Evolutionary conservation across 305 asterid genomes (phyloP).

Genomic region (Fraxinus dipetala): DNA sequence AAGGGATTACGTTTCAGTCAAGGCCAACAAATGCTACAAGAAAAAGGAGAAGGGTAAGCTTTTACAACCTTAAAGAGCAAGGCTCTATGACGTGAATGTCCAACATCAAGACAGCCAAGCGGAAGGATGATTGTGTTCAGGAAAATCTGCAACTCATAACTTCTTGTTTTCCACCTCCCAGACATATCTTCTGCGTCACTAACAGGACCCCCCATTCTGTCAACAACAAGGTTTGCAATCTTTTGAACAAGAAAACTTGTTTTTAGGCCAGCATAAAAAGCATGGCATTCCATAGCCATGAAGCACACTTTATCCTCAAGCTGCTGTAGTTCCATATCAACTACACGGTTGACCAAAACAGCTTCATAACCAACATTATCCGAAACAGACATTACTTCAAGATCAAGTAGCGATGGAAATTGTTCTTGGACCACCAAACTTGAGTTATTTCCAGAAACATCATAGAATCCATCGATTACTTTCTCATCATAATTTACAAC

Average conservation of each 20-base stretch:
- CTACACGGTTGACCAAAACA: constrained; percentile 63
- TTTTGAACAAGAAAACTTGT: constrained; percentile 62
- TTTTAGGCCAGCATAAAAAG: constrained; percentile 43
- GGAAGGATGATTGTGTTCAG: constrained; percentile 62
- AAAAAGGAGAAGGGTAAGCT: constrained; percentile 18
- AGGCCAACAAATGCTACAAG: constrained; percentile 16
- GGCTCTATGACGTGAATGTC: constrained; percentile 97
- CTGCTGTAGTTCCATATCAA: constrained; percentile 61
- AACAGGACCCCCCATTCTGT: constrained; percentile 88
- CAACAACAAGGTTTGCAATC: constrained; percentile 74
- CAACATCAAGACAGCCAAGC: constrained; percentile 84
- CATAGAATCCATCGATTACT: constrained; percentile 89
- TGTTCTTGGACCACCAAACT: constrained; percentile 51
- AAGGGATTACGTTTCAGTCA: background rate
- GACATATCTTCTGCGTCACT: constrained; percentile 79
- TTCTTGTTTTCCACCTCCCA: constrained; percentile 72
- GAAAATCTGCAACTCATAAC: constrained; percentile 50
- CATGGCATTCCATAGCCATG: constrained; percentile 55
- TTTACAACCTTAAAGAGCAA: constrained; percentile 83
- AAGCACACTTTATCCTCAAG: constrained; percentile 76
- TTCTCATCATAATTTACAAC: constrained; percentile 84
- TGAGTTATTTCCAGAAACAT: constrained; percentile 73
- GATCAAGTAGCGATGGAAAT: constrained; percentile 73
- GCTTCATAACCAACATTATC: constrained; percentile 69
- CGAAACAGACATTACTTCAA: constrained; percentile 54